Evolutionary conservation across 805 yeast genomes (phyloP), one percentile per base, ranked within the genome.

Genomic region (Wickerhamiella lipophila): DNA sequence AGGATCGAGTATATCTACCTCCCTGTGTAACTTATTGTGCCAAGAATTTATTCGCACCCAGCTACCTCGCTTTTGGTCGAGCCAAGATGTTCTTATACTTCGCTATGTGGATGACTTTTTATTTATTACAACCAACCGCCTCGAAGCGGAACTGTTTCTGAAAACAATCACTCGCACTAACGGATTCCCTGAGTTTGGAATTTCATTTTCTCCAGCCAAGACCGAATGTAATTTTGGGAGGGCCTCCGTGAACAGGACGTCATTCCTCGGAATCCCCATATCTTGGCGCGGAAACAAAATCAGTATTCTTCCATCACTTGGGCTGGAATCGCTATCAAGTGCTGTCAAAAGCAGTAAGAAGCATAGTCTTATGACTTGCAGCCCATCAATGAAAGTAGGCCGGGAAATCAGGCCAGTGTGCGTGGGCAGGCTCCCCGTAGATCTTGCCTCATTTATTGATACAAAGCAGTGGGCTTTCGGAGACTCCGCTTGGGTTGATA

Each of bases 51-150:
- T 82, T 9, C 53, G 54, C 2, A 52, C 54, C 43, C 55, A 56
- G 55, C 66, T 68, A 19, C 22, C 54, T 58, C 12, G 60, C 68
- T 48, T 44, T 59, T 35, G 35, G 60, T 38, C 30, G 6, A 30
- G 16, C n/a, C 15, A 44, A 4, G 34, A 32, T 2, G 63, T 72
- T 13, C 51, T 72, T 2, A 60, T 85, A 2, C 50, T 85, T 6
- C 64, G 96, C 47, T 62, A 84, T 18, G 94, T 86, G 0, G 97
- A 88, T 64, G 97, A 88, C 60, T 88, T 88, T 57, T 60, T 88
- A 23, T 68, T 85, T n/a, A 63, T 88, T 0, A 73, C 92, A 0
- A 67, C 77, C 0, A 59, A 68, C 30, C 23, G 56, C 9, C 46
- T 50, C 0, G 56, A 60, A 9, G 69, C 78, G 0, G 38, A 50